Evolutionary conservation across 73 alveolate species (phyloP).

Genomic region (Tetrahymena thermophila): DNA sequence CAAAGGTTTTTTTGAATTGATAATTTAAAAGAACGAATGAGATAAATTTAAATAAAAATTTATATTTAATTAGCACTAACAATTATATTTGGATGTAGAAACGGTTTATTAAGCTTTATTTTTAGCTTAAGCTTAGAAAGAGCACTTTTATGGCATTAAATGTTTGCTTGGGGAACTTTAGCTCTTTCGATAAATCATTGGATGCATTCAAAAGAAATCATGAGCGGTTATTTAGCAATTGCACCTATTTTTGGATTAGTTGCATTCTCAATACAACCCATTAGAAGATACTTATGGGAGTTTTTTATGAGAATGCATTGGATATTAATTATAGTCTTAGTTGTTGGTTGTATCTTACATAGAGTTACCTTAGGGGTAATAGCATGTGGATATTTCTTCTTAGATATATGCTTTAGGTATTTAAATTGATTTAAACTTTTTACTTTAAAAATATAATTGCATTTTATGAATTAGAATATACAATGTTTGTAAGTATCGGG

Average conservation of each 20-base stretch:
- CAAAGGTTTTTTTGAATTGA: background rate
- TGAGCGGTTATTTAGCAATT: background rate
- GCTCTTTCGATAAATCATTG: background rate
- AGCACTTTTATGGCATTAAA: background rate
- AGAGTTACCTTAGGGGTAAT: background rate
- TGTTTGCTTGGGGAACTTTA: background rate
- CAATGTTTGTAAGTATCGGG: background rate
- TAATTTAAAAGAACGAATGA: background rate
- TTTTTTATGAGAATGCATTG: background rate
- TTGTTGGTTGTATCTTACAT: background rate
- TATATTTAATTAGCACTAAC: background rate
- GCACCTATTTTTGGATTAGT: background rate
- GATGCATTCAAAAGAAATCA: background rate
- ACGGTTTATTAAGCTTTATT: background rate
- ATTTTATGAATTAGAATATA: background rate
- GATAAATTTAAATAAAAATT: background rate
- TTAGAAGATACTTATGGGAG: background rate
- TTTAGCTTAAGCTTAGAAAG: background rate
- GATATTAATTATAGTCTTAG: background rate
- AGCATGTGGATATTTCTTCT: background rate
- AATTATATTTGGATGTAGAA: background rate
- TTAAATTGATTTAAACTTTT: background rate
- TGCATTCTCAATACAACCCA: background rate
- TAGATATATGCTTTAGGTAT: background rate
- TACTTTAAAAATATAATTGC: background rate